phyloP scores from a whole-genome alignment of 371 early-diverging fungal genomes.

The Rhizopus arrhizus region DNA sequence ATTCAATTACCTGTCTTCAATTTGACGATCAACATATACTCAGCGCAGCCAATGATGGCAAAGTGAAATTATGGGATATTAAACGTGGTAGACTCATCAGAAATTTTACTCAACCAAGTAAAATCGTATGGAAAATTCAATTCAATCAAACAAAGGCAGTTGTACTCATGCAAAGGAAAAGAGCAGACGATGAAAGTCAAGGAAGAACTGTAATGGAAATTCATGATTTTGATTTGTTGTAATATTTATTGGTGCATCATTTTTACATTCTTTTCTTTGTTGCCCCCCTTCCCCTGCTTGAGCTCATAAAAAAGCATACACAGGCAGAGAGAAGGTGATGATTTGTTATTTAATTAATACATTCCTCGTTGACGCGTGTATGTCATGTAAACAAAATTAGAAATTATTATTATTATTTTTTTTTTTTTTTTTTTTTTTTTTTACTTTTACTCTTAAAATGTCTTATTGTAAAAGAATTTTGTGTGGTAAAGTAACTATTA shows the following conservation, averaged over 20 bases:
- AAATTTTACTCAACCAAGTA: slow-evolving; percentile 62
- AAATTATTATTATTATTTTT: background rate
- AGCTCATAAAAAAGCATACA: too few species aligned
- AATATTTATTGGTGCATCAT: background rate
- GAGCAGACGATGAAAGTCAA: slow-evolving; percentile 27
- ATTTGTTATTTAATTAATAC: background rate
- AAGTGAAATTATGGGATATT: slow-evolving; percentile 86
- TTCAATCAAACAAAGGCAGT: slow-evolving; percentile 67
- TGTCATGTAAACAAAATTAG: slow-evolving; percentile 5
- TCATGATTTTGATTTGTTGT: slow-evolving; percentile 48
- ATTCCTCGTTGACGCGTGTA: slow-evolving; percentile 11
- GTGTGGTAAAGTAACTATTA: slow-evolving; percentile 1
- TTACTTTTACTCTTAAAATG: background rate
- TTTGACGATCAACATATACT: slow-evolving; percentile 80
- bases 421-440: background rate
- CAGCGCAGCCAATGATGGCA: slow-evolving; percentile 85
- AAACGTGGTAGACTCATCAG: slow-evolving; percentile 70
- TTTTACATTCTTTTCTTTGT: background rate
- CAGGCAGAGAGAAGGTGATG: too few species aligned
- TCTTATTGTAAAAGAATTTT: slow-evolving; percentile 4
- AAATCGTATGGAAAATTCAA: slow-evolving; percentile 67
- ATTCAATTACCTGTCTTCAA: slow-evolving; percentile 86
- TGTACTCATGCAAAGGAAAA: slow-evolving; percentile 57
- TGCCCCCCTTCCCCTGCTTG: background rate
- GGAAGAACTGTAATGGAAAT: slow-evolving; percentile 54